Percentiles rank a stretch among this genome's conserved stretches.
Evolutionary conservation across 768 basidiomycete genomes (phyloP).

Genomic region (Crassisporium funariophilum): DNA sequence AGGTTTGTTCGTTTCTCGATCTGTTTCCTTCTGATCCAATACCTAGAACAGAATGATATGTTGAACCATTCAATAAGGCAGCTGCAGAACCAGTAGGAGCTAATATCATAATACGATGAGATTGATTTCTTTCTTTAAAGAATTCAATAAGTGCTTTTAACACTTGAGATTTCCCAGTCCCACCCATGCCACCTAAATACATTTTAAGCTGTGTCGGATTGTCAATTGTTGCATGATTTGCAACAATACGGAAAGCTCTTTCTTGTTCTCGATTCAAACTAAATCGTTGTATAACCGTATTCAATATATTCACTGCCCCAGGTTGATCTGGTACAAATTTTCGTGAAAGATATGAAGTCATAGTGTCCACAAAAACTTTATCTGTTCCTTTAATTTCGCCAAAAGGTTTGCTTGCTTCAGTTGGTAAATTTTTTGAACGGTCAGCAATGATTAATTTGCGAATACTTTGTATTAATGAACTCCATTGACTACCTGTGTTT

Average conservation of each 20-base stretch:
- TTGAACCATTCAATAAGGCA: slow-evolving; percentile 11
- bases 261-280: slow-evolving; percentile 33
- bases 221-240: slow-evolving; percentile 11
- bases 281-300: not conserved
- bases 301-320: not conserved
- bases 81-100: slow-evolving; percentile 18
- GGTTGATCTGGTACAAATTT: not conserved
- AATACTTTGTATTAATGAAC: slow-evolving; percentile 22
- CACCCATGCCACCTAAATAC: slow-evolving; percentile 34
- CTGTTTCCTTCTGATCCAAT: slow-evolving; percentile 6
- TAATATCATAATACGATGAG: slow-evolving; percentile 19
- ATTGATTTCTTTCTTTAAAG: slow-evolving; percentile 19
- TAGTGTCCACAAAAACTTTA: too few species aligned
- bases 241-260: slow-evolving; percentile 33
- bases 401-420: too few species aligned
- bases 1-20: not conserved
- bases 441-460: slow-evolving; percentile 4
- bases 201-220: slow-evolving; percentile 24
- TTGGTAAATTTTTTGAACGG: not conserved
- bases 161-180: slow-evolving; percentile 36
- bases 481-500: slow-evolving; percentile 17
- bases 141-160: slow-evolving; percentile 26
- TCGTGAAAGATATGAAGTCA: not conserved
- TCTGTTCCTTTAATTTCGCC: too few species aligned
- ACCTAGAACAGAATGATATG: slow-evolving; percentile 15